A percentile compares a stretch with the other conserved stretches of the same genome.
These are phyloP conservation scores for Moricandia moricandioides DNA, from an alignment of 345 rosid species.

Conservation along the genomic window DNA sequence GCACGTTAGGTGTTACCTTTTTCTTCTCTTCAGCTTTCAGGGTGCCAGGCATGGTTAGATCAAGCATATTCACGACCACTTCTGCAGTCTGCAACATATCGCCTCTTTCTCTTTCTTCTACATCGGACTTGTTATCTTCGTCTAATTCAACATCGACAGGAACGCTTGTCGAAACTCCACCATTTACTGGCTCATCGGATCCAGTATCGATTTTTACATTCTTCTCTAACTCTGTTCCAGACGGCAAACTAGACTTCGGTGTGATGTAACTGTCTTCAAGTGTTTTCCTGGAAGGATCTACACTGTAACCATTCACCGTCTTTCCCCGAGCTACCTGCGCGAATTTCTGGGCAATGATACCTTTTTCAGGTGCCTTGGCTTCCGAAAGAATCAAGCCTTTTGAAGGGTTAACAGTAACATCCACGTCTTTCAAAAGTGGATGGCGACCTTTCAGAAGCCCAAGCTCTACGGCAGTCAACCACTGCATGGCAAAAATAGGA, in stretches of 20 bases:
- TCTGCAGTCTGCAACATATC: conserved; percentile 67
- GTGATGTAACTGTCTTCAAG: conserved; percentile 40
- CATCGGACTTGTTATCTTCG: conserved; percentile 41
- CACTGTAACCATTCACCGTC: conserved; percentile 44
- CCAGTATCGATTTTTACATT: conserved; percentile 32
- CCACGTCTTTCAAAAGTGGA: conserved; percentile 86
- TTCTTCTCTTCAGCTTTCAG: conserved; percentile 64
- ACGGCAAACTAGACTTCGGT: conserved; percentile 23
- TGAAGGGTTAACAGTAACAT: conserved; percentile 66
- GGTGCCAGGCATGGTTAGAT: conserved; percentile 70
- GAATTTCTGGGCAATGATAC: conserved; percentile 40
- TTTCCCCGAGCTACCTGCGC: conserved; percentile 40
- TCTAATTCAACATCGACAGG: conserved; percentile 45
- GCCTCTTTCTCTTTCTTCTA: conserved; percentile 55
- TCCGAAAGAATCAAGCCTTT: conserved; percentile 55
- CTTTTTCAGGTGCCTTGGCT: conserved; percentile 42
- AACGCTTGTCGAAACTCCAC: conserved; percentile 33
- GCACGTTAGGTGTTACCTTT: conserved; percentile 51
- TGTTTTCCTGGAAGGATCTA: conserved; percentile 36
- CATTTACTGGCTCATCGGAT: conserved; percentile 36
- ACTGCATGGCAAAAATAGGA: conserved; percentile 47
- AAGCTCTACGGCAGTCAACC: conserved; percentile 92
- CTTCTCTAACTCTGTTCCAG: conserved; percentile 34
- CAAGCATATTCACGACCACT: conserved; percentile 82
- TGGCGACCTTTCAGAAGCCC: conserved; percentile 97